Conservation (phyloP, 2,329 filamentous ascomycete species). For the Thermothelomyces thermophilus region DNA sequence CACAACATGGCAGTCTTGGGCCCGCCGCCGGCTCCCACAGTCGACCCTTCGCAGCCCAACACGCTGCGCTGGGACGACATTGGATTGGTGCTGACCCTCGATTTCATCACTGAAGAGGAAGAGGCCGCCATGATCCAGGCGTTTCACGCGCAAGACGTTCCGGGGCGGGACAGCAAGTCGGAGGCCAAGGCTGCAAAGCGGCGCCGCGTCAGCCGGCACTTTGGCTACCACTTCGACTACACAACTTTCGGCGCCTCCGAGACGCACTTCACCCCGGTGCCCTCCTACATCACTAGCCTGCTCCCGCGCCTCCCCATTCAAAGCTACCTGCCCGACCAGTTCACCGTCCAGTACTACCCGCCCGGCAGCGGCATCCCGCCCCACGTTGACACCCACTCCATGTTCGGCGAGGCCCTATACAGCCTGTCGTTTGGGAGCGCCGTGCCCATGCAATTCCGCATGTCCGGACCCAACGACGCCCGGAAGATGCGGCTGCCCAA, state of each 20-base stretch:
- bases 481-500: constrained; percentile 26
- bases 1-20: constrained; percentile 2
- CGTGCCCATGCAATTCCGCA: constrained; percentile 39
- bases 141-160: constrained; percentile 19
- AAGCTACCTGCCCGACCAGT: constrained; percentile 35
- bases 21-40: constrained; percentile 7
- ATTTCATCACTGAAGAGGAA: constrained; percentile 23
- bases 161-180: neutral
- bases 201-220: constrained; percentile 24
- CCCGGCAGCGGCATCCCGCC: constrained; percentile 55
- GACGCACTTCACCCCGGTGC: constrained; percentile 19
- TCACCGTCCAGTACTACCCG: constrained; percentile 55
- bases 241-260: constrained; percentile 25
- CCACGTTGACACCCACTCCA: constrained; percentile 52
- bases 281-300: constrained; percentile 20
- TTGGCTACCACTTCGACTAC: constrained; percentile 24
- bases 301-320: constrained; percentile 34
- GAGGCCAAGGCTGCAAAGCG: constrained; percentile 5
- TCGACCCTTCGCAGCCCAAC: constrained; percentile 17
- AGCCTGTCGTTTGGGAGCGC: constrained; percentile 38
- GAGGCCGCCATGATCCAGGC: constrained; percentile 22
- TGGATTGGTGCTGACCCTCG: constrained; percentile 21
- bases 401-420: constrained; percentile 40
- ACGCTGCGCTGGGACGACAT: constrained; percentile 21
- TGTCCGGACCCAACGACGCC: constrained; percentile 23